Conservation (phyloP, 495 filamentous ascomycete species). For the Penicillium crystallinum region DNA sequence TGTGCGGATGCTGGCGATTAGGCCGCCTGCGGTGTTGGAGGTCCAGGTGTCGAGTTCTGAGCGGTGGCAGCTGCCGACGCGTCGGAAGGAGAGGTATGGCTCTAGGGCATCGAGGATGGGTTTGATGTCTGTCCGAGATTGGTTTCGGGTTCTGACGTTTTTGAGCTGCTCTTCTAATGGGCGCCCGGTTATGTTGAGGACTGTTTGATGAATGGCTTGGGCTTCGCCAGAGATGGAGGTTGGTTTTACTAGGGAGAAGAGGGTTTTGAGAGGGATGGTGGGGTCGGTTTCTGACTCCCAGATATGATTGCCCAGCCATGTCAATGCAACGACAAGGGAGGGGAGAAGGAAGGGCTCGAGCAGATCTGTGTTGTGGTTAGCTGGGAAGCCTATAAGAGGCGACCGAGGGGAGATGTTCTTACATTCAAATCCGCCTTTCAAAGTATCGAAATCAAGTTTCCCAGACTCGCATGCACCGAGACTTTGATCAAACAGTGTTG, state of each 20-base stretch:
- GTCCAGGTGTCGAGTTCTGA: slow-evolving; percentile 77
- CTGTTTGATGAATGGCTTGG: slow-evolving; percentile 70
- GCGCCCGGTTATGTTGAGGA: slow-evolving; percentile 76
- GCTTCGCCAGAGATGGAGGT: slow-evolving; percentile 76
- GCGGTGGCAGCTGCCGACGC: slow-evolving; percentile 59
- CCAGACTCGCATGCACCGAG: slow-evolving; percentile 68
- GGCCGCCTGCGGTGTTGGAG: slow-evolving; percentile 52
- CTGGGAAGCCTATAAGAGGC: not conserved
- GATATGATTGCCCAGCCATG: slow-evolving; percentile 76
- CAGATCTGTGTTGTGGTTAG: slow-evolving; percentile 50
- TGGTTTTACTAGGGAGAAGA: slow-evolving; percentile 71
- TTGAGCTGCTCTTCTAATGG: slow-evolving; percentile 70
- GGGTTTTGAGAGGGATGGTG: slow-evolving; percentile 59
- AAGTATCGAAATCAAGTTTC: slow-evolving; percentile 67
- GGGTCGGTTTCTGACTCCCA: slow-evolving; percentile 62
- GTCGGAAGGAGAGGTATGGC: slow-evolving; percentile 60
- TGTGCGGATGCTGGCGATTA: slow-evolving; percentile 56
- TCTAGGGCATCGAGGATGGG: slow-evolving; percentile 66
- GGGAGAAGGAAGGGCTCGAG: slow-evolving; percentile 87
- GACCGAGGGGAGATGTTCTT: slow-evolving; percentile 25
- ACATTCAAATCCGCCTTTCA: slow-evolving; percentile 88
- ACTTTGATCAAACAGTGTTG: slow-evolving; percentile 82
- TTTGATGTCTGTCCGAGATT: slow-evolving; percentile 63
- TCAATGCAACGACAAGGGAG: slow-evolving; percentile 74
- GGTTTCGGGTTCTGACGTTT: slow-evolving; percentile 64